Evolutionary conservation across 352 stramenopile species (phyloP).

Genomic region (Phytophthora hibernalis): DNA sequence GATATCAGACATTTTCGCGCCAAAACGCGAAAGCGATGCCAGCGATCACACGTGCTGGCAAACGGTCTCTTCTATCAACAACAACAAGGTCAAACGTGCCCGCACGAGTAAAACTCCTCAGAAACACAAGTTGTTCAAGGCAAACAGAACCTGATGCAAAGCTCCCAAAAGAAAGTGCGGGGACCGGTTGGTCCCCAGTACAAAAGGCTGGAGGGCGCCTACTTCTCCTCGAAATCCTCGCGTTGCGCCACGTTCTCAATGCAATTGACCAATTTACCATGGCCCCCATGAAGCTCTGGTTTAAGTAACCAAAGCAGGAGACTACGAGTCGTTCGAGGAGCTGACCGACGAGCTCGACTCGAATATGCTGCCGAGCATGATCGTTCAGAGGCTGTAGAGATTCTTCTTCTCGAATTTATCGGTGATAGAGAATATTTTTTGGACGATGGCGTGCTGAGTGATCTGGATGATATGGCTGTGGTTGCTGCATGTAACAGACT

Average conservation of each 20-base stretch:
- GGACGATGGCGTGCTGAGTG: background rate
- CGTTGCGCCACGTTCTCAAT: constrained; percentile 5
- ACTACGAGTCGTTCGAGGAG: background rate
- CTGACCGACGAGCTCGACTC: background rate
- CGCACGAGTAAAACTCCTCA: background rate
- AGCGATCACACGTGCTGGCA: background rate
- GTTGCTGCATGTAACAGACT: background rate
- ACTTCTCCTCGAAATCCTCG: constrained; percentile 30
- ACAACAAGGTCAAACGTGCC: background rate
- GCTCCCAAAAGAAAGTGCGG: background rate
- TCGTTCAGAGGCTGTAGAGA: background rate
- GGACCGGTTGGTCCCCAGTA: background rate
- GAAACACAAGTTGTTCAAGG: background rate
- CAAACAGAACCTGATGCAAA: background rate
- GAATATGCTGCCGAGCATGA: background rate
- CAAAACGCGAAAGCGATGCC: constrained; percentile 3
- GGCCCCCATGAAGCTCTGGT: background rate
- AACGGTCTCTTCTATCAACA: background rate
- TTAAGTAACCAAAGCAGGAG: background rate
- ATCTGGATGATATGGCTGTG: background rate
- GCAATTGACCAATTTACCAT: background rate
- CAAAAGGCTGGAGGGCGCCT: constrained; percentile 23
- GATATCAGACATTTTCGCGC: too few species aligned
- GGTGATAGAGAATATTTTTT: background rate
- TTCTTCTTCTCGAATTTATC: background rate